A percentile compares a stretch with the other conserved stretches of the same genome.
These are phyloP conservation scores for Furculomyces boomerangus DNA, from an alignment of 371 early-diverging fungal genomes.

Conservation along the genomic window DNA sequence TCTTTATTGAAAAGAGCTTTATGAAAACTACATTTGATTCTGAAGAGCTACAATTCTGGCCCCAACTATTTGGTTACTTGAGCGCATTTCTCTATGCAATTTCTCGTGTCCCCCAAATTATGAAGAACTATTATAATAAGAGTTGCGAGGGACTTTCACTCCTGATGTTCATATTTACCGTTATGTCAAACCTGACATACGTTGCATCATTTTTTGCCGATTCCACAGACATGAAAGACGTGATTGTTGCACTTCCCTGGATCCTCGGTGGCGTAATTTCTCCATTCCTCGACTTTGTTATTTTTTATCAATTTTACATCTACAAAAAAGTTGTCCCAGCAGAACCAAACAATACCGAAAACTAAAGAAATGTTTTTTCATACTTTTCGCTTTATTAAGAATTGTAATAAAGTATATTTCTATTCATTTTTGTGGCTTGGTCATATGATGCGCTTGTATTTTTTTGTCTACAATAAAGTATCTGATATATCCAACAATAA, in stretches of 20 bases:
- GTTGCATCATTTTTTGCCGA: slow-evolving; percentile 37
- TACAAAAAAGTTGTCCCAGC: slow-evolving; percentile 6
- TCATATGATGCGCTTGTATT: too few relatives aligned
- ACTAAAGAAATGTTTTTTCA: too few relatives aligned
- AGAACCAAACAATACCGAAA: too few relatives aligned
- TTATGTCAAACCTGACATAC: slow-evolving; percentile 65
- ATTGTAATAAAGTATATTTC: too few relatives aligned
- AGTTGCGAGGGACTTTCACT: slow-evolving; percentile 50
- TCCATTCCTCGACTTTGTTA: slow-evolving; percentile 40
- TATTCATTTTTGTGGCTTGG: too few relatives aligned
- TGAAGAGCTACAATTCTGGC: slow-evolving; percentile 15
- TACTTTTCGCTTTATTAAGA: too few relatives aligned
- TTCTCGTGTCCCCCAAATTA: slow-evolving; percentile 56
- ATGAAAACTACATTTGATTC: too few relatives aligned
- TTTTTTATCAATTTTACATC: slow-evolving; percentile 21
- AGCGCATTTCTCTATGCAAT: slow-evolving; percentile 27
- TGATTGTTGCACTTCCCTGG: slow-evolving; percentile 52
- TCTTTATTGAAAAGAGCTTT: too few relatives aligned
- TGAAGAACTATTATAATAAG: slow-evolving; percentile 38
- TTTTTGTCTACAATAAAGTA: too few relatives aligned
- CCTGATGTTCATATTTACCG: slow-evolving; percentile 62
- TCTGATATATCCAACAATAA: too few relatives aligned
- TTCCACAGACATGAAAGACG: slow-evolving; percentile 34
- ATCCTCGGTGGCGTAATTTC: slow-evolving; percentile 43
- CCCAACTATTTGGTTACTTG: slow-evolving; percentile 23